phyloP scores from a whole-genome alignment of 139 green algal genomes.

The Zygnema circumcarinatum region DNA sequence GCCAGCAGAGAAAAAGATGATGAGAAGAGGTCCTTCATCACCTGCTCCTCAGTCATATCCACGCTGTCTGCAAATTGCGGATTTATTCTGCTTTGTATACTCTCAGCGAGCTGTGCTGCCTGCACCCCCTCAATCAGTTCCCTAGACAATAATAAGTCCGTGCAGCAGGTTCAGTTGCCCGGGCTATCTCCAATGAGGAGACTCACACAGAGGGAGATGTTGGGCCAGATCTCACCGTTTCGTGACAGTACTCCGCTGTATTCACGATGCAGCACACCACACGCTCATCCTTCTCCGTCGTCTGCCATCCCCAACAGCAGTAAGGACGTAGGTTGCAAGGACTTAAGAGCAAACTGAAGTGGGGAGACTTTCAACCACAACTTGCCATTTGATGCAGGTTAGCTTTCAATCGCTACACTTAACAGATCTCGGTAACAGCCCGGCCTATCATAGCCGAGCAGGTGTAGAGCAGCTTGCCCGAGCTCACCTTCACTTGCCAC shows the following conservation, averaged over 20 bases:
- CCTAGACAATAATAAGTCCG: neutral
- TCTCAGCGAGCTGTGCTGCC: conserved; percentile 54
- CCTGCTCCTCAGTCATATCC: conserved; percentile 70
- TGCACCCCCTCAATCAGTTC: conserved; percentile 17
- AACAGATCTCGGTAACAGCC: neutral
- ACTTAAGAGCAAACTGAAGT: neutral
- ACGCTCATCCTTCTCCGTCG: conserved; percentile 61
- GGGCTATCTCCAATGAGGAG: neutral
- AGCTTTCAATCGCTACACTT: too few species aligned
- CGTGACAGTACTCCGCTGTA: conserved; percentile 91
- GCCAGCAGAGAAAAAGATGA: too few species aligned
- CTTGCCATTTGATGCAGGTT: neutral
- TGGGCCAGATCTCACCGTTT: conserved; percentile 69
- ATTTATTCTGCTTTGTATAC: conserved; percentile 56
- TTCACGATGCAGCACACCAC: conserved; percentile 86
- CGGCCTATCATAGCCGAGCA: too few species aligned
- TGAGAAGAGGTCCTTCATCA: too few species aligned
- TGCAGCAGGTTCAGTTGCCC: neutral
- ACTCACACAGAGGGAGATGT: neutral
- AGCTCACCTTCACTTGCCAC: conserved; percentile 71
- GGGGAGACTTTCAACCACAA: neutral
- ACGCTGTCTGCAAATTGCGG: conserved; percentile 63
- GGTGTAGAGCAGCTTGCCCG: too few species aligned
- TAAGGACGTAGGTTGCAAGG: too few species aligned
- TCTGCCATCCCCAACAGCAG: conserved; percentile 27